Evolutionary conservation across 768 basidiomycete species (phyloP).

Genomic region (Boletus rubropictus): DNA sequence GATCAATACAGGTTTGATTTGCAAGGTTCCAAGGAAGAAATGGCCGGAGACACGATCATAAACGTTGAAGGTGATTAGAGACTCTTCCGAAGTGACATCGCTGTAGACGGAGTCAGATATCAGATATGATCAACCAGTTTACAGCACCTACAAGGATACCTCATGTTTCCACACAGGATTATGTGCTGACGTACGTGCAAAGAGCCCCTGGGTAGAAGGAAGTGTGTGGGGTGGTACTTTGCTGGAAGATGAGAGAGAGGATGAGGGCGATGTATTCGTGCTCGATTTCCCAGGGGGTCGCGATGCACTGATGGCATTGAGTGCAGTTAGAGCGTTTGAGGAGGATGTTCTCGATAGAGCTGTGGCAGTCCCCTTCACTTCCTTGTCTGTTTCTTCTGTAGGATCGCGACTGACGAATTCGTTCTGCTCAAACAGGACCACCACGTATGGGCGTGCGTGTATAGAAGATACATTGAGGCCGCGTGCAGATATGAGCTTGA

Average conservation of each 20-base stretch:
- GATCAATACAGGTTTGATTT: conserved; percentile 85
- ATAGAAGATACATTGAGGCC: conserved; percentile 67
- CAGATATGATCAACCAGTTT: conserved; percentile 6
- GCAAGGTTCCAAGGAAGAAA: conserved; percentile 84
- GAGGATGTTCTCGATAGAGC: conserved; percentile 52
- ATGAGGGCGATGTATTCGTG: conserved; percentile 40
- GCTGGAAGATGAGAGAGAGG: conserved; percentile 36
- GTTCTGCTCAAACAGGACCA: conserved; percentile 98
- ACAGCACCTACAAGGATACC: conserved; percentile 82
- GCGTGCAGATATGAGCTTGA: conserved; percentile 92
- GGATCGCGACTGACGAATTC: conserved; percentile 94
- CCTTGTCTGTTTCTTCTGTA: conserved; percentile 78
- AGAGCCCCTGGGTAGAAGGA: conserved; percentile 41
- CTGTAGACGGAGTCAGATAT: conserved; percentile 40
- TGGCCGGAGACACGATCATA: conserved; percentile 87
- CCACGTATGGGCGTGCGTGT: conserved; percentile 79
- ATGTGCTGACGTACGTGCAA: conserved; percentile 63
- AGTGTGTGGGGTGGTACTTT: conserved; percentile 30
- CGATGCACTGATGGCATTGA: conserved; percentile 55
- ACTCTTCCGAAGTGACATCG: conserved; percentile 88
- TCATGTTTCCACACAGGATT: conserved; percentile 99
- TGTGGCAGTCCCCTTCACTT: conserved; percentile 76
- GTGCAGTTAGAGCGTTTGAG: conserved; percentile 58
- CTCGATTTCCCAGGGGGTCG: conserved; percentile 39
- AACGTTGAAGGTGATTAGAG: conserved; percentile 78